A percentile compares a stretch with the other conserved stretches of the same genome.
These are phyloP conservation scores for Yamadazyma blattariae DNA, from an alignment of 1,139 yeast genomes.

Conservation along the genomic window DNA sequence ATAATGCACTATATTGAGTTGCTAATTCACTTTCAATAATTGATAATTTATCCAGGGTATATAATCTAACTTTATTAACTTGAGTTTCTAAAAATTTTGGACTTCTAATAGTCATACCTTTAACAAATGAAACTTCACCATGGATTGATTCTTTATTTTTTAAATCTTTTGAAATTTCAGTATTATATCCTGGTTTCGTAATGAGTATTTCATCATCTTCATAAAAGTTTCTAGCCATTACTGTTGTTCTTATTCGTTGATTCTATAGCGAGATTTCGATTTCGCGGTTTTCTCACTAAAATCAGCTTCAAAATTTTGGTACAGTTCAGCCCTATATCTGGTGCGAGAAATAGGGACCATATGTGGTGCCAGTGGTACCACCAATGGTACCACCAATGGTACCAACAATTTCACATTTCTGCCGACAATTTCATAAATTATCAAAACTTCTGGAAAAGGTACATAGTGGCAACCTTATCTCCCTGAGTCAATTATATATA, in stretches of 20 bases:
- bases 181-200: conserved; percentile 48
- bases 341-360: background rate
- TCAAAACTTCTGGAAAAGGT: no score
- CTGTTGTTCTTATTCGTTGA: background rate
- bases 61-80: conserved; percentile 35
- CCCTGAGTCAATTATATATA: no score
- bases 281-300: conserved; percentile 1
- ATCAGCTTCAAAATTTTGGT: no score
- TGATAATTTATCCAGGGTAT: conserved; percentile 34
- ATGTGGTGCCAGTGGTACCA: background rate
- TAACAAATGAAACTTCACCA: conserved; percentile 39
- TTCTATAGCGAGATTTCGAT: no score
- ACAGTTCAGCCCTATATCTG: background rate
- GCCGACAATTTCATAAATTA: no score
- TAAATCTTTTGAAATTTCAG: conserved; percentile 33
- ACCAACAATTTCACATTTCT: no score
- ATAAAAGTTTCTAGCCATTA: conserved; percentile 42
- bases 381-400: background rate
- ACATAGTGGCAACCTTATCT: no score
- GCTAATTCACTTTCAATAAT: conserved; percentile 39
- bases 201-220: conserved; percentile 47
- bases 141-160: conserved; percentile 38
- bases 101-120: conserved; percentile 54
- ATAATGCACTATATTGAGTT: conserved; percentile 44
- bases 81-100: conserved; percentile 45